Conservation (phyloP, 179 eudicot genomes). For the Sideroxylon spinosum region DNA sequence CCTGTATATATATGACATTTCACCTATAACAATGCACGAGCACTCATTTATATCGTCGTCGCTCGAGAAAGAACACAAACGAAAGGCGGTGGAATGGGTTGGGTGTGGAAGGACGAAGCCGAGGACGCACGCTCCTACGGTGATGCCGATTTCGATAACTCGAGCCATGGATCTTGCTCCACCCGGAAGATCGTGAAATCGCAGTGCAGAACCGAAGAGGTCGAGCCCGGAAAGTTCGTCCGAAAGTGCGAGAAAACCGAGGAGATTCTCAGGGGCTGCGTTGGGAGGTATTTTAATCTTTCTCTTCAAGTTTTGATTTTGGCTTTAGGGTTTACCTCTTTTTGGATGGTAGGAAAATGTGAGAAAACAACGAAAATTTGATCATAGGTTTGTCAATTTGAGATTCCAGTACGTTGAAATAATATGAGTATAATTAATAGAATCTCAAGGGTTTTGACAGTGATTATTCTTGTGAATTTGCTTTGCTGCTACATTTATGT, state of each 20-base stretch:
- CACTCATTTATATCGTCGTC: too few relatives aligned
- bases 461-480: too few relatives aligned
- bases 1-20: too few relatives aligned
- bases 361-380: not conserved
- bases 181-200: slow-evolving; percentile 60
- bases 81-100: slow-evolving; percentile 46
- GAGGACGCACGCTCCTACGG: slow-evolving; percentile 14
- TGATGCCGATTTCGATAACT: slow-evolving; percentile 5
- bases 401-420: too few relatives aligned
- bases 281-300: slow-evolving; percentile 52
- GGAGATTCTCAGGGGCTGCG: slow-evolving; percentile 58
- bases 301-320: not conserved
- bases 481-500: too few relatives aligned
- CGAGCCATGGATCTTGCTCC: slow-evolving; percentile 30
- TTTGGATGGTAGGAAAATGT: not conserved
- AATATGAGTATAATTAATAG: too few relatives aligned
- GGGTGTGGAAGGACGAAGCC: slow-evolving; percentile 66
- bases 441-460: too few relatives aligned
- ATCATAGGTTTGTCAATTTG: not conserved
- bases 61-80: not conserved
- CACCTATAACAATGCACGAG: too few relatives aligned
- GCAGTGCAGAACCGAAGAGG: slow-evolving; percentile 78
- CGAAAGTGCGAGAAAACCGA: slow-evolving; percentile 81
- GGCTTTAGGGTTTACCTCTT: not conserved
- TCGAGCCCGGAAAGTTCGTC: slow-evolving; percentile 80